These are phyloP conservation scores for Fraxinus nigra DNA, from an alignment of 305 asterid genomes.

Conservation along the genomic window DNA sequence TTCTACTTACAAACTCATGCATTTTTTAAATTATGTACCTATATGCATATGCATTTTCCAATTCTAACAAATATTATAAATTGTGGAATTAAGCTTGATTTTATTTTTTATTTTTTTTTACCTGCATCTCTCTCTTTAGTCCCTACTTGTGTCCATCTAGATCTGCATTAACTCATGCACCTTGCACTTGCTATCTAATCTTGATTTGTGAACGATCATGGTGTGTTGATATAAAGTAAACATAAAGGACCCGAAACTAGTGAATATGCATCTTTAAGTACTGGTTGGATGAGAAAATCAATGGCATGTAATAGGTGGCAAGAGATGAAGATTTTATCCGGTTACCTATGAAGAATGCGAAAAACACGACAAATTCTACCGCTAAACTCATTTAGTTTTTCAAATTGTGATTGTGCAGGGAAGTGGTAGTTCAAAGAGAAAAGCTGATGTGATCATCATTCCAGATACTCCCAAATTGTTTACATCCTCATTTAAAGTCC, in stretches of 20 bases:
- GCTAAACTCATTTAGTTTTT: conserved; percentile 9
- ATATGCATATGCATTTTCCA: not conserved
- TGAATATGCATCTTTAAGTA: not conserved
- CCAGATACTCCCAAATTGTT: conserved; percentile 61
- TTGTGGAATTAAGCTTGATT: not conserved
- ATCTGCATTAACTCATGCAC: not conserved
- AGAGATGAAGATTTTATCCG: not conserved
- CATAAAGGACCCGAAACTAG: not conserved
- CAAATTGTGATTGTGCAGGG: conserved; percentile 35
- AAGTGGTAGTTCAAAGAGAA: conserved; percentile 54
- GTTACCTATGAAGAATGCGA: not conserved
- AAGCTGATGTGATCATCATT: conserved; percentile 30
- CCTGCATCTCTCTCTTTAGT: not conserved
- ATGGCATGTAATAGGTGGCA: not conserved
- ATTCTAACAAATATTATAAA: not conserved
- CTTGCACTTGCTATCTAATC: not conserved
- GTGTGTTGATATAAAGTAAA: not conserved
- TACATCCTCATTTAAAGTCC: conserved; percentile 67
- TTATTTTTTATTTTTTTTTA: not conserved
- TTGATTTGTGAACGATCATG: not conserved
- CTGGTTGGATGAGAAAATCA: not conserved
- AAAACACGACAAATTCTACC: conserved; percentile 1
- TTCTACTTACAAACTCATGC: not conserved
- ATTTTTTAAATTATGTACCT: not conserved
- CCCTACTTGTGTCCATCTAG: not conserved